phyloP scores from a whole-genome alignment of 169 alveolate genomes.

The Neospora caninum region DNA sequence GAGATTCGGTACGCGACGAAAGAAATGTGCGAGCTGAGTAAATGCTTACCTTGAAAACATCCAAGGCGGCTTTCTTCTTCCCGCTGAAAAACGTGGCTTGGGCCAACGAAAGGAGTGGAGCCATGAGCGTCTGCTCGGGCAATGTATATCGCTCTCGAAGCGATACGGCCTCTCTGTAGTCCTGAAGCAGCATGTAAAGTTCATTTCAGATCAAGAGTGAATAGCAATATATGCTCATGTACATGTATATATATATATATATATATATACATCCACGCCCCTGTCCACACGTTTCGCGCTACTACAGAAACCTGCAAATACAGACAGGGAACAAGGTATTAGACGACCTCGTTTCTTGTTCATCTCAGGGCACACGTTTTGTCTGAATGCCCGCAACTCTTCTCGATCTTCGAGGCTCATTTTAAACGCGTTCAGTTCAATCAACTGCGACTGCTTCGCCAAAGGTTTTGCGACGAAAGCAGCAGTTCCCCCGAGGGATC shows the following conservation, averaged over 20 bases:
- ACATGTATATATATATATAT: neutral
- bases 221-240: neutral
- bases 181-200: neutral
- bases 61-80: neutral
- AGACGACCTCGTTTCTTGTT: too few species aligned
- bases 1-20: too few species aligned
- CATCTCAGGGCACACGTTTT: too few species aligned
- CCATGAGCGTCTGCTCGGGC: slow-evolving; percentile 40
- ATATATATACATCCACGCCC: neutral
- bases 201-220: neutral
- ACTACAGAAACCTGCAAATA: neutral
- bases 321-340: too few species aligned
- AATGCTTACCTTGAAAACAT: slow-evolving; percentile 6
- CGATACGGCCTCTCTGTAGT: slow-evolving; percentile 19
- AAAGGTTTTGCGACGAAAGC: too few species aligned
- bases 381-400: too few species aligned
- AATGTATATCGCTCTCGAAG: slow-evolving; percentile 31
- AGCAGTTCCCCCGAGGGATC: too few species aligned
- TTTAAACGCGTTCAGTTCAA: too few species aligned
- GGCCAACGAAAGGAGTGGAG: slow-evolving; percentile 40
- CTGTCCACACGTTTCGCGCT: slow-evolving; percentile 10
- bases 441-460: too few species aligned
- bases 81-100: slow-evolving; percentile 54
- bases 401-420: too few species aligned
- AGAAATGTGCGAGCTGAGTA: too few species aligned